Base-by-base conservation (phyloP, 257 asterid species). In the Nicotiana noctiflora region DNA sequence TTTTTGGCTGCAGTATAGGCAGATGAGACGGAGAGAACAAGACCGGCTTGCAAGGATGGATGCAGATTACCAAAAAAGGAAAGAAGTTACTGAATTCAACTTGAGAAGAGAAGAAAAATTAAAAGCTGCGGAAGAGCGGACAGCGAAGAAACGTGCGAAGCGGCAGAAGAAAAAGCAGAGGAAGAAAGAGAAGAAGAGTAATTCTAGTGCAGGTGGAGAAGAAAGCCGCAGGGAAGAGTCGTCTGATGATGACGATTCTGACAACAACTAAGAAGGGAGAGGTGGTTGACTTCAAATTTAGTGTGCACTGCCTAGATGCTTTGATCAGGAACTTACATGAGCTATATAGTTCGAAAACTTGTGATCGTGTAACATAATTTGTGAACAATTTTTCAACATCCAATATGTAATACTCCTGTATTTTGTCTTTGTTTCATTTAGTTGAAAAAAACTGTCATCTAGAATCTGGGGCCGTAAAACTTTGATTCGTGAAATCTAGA, bases 41-140 rank as follows among this genome's bases (percentile, higher is more conserved):
- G 99, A 95, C 53, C 89, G 99, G 57, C 92, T 93, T 83, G 85
- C 97, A n/a, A 91, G 98, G 90, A 93, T 95, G 99, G 99, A 95
- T 21, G 93, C 46, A 46, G 98, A 95, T 87, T 81, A 83, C 88
- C 89, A 86, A 88, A 95, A 78, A 86, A 87, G 96, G 83, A 93
- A 93, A 89, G 94, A 89, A 84, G 9, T 88, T 55, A 83, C 95
- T 46, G 99, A 93, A 81, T 95, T 91, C 85, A 87, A 80, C 84
- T 84, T 81, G 86, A 90, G 92, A 86, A 91, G 93, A 83, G 99
- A 93, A 59, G 98, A 92, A 86, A 88, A 97, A 88, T 65, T 92
- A 82, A 93, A 89, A 87, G 98, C 95, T 76, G 94, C 97, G 0
- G 99, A 95, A 88, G 98, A 95, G 88, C 96, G 97, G 29, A 89